These are phyloP conservation scores for Tulasnella calospora DNA, from an alignment of 768 basidiomycete species.

Conservation along the genomic window DNA sequence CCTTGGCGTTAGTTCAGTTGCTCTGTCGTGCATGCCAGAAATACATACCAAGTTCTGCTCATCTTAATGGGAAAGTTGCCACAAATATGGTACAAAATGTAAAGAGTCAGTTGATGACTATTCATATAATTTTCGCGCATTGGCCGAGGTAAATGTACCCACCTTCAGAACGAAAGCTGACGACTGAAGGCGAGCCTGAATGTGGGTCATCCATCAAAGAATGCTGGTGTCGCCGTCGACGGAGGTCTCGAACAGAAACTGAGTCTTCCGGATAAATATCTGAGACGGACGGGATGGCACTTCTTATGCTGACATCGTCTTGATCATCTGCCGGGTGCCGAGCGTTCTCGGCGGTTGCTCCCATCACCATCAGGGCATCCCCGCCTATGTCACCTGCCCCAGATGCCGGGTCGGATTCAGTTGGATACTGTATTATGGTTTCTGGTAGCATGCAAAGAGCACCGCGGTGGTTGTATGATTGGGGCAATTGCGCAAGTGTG, in stretches of 20 bases:
- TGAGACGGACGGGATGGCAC: neutral
- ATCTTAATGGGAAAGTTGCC: neutral
- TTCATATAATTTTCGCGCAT: neutral
- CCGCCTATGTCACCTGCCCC: neutral
- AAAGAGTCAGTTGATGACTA: neutral
- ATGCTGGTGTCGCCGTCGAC: neutral
- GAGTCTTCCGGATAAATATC: constrained; percentile 19
- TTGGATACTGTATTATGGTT: neutral
- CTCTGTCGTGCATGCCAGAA: neutral
- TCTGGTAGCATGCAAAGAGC: neutral
- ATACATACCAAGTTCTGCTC: neutral
- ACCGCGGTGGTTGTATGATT: neutral
- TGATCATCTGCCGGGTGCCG: neutral
- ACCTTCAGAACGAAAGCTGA: neutral
- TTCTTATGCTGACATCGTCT: constrained; percentile 4
- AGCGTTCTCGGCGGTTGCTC: neutral
- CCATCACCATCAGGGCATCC: constrained; percentile 1
- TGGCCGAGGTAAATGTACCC: neutral
- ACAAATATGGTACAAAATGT: neutral
- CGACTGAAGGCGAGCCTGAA: neutral
- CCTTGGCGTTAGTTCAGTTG: neutral
- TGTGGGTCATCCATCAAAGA: neutral
- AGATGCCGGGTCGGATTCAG: neutral
- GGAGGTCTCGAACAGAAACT: neutral
- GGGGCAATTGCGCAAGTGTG: neutral